These are phyloP conservation scores for Themeda triandra DNA, from an alignment of 176 grass and related monocot species.

Conservation along the genomic window DNA sequence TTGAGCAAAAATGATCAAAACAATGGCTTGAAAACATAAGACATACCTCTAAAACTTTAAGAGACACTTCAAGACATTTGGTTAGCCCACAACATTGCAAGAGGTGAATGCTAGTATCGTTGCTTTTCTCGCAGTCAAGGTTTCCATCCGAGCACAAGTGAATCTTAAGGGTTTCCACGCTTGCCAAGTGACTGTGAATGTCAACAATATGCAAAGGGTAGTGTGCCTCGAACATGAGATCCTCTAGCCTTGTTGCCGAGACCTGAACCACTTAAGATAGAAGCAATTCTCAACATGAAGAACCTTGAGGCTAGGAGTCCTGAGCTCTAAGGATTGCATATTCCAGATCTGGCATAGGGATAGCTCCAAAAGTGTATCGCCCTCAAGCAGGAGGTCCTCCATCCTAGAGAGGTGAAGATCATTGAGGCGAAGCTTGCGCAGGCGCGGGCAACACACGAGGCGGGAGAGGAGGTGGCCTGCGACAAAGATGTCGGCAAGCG, in stretches of 20 bases:
- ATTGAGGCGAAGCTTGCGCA: not conserved
- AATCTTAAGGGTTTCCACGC: not conserved
- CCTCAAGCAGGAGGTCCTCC: not conserved
- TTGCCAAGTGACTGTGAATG: not conserved
- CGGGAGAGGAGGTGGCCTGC: not conserved
- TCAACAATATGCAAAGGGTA: no score
- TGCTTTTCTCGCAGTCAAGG: not conserved
- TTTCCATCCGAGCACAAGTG: not conserved
- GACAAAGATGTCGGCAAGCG: not conserved
- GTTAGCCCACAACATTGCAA: not conserved
- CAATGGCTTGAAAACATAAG: not conserved
- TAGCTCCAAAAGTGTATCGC: not conserved
- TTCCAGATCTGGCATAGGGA: accelerated
- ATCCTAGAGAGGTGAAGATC: not conserved
- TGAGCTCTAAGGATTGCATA: not conserved
- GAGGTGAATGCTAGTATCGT: not conserved
- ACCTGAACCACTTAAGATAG: not conserved
- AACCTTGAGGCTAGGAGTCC: not conserved
- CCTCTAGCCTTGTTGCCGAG: not conserved
- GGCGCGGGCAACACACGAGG: not conserved
- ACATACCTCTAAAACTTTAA: not conserved
- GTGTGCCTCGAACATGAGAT: not conserved
- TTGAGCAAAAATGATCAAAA: not conserved
- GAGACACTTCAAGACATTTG: not conserved
- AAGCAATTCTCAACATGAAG: accelerated